These are phyloP conservation scores for Cryptosporidium ryanae DNA, from an alignment of 169 alveolate species.

Conservation along the genomic window DNA sequence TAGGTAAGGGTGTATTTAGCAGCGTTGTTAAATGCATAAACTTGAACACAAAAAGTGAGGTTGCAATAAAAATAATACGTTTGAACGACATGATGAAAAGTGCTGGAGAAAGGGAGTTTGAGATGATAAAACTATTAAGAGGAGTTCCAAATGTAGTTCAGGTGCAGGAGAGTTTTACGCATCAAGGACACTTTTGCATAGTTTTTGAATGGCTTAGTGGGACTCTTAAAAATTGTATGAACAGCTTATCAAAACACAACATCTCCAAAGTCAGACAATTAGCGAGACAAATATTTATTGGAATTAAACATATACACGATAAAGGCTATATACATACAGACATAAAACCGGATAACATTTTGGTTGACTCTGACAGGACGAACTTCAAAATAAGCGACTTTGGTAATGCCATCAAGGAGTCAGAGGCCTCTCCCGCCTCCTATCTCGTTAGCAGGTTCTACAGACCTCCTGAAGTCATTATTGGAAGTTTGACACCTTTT, in stretches of 20 bases:
- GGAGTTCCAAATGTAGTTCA: slow-evolving; percentile 87
- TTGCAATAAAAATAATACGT: slow-evolving; percentile 88
- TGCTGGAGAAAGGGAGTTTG: slow-evolving; percentile 91
- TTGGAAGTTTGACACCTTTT: slow-evolving; percentile 88
- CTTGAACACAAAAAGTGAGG: slow-evolving; percentile 77
- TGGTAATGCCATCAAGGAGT: slow-evolving; percentile 93
- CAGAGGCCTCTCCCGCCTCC: slow-evolving; percentile 91
- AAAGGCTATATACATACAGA: slow-evolving; percentile 54
- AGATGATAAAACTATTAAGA: slow-evolving; percentile 83
- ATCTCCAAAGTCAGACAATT: slow-evolving; percentile 6
- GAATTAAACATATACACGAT: slow-evolving; percentile 45
- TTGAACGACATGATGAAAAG: slow-evolving; percentile 91
- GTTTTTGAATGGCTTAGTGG: slow-evolving; percentile 93
- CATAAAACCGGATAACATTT: slow-evolving; percentile 95
- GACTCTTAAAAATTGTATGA: slow-evolving; percentile 83
- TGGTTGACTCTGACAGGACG: slow-evolving; percentile 87
- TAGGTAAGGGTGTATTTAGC: slow-evolving; percentile 91
- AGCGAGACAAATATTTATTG: slow-evolving; percentile 45
- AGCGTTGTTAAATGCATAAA: slow-evolving; percentile 85
- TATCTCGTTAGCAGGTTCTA: slow-evolving; percentile 95
- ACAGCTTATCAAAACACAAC: slow-evolving; percentile 11
- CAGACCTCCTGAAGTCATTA: slow-evolving; percentile 98
- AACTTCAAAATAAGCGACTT: slow-evolving; percentile 95
- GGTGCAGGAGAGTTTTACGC: slow-evolving; percentile 82
- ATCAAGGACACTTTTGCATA: slow-evolving; percentile 89